Conservation (phyloP, 768 basidiomycete species). For the Podaxis rugospora region DNA sequence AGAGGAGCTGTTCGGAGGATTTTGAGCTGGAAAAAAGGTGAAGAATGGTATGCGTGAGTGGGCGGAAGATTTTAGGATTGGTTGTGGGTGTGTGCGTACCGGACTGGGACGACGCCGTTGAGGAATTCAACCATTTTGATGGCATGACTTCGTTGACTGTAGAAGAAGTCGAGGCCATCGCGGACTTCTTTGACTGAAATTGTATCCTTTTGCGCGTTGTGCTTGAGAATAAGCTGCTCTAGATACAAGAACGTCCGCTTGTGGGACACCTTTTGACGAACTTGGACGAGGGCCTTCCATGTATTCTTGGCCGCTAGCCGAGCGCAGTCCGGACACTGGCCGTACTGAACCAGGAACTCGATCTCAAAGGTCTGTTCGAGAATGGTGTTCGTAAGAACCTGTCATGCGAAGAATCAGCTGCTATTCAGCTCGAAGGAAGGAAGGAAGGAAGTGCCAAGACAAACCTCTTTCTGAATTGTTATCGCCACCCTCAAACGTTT, state of each 20-base stretch:
- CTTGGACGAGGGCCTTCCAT: conserved; percentile 97
- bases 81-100: conserved; percentile 43
- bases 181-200: conserved; percentile 88
- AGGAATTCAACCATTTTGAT: conserved; percentile 97
- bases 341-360: conserved; percentile 91
- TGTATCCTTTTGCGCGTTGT: conserved; percentile 95
- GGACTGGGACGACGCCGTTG: conserved; percentile 77
- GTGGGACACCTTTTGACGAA: conserved; percentile 98
- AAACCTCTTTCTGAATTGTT: conserved; percentile 97
- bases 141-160: conserved; percentile 84
- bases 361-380: conserved; percentile 97
- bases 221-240: conserved; percentile 95
- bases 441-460: conserved; percentile 15
- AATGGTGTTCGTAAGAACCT: conserved; percentile 91
- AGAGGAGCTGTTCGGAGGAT: conserved; percentile 90
- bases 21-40: conserved; percentile 57
- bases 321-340: conserved; percentile 93
- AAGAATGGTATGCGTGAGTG: background rate
- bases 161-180: conserved; percentile 98
- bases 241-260: conserved; percentile 98
- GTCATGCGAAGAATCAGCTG: background rate
- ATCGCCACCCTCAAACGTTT: conserved; percentile 89
- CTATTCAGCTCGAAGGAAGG: background rate
- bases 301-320: conserved; percentile 97
- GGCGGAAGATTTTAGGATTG: background rate